Percentiles rank a stretch among this genome's conserved stretches.
phyloP scores from a whole-genome alignment of 179 eudicot species.

The Beta corolliflora region DNA sequence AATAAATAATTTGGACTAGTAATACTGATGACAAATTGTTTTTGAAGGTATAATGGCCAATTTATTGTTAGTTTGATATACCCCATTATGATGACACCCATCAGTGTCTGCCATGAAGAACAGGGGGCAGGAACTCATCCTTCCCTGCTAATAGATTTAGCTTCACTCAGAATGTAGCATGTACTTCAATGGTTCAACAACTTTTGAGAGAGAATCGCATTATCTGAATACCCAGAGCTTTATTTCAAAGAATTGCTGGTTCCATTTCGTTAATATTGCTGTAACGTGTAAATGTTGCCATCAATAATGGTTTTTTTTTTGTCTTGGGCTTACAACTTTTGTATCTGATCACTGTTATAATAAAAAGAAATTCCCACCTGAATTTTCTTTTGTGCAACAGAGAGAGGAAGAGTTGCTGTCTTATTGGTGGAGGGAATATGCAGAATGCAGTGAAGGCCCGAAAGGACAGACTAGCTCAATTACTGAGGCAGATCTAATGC shows the following conservation, averaged over 20 bases:
- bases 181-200: background rate
- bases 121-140: background rate
- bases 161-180: background rate
- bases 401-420: slow-evolving; percentile 91
- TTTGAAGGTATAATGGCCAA: background rate
- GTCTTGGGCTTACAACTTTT: background rate
- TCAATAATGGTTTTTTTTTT: background rate
- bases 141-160: background rate
- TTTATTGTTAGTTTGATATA: background rate
- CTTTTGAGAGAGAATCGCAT: background rate
- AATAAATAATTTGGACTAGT: background rate
- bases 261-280: background rate
- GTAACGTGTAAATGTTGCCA: background rate
- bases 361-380: background rate
- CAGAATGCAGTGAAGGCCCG: slow-evolving; percentile 99
- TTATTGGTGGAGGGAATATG: slow-evolving; percentile 96
- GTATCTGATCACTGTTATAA: slow-evolving; percentile 10
- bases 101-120: background rate
- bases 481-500: slow-evolving; percentile 36
- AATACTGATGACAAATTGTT: background rate
- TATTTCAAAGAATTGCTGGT: background rate
- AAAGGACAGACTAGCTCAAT: slow-evolving; percentile 42
- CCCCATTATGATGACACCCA: background rate
- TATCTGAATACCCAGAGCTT: background rate
- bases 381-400: slow-evolving; percentile 35